These are phyloP conservation scores for Nicotiana knightiana DNA, from an alignment of 257 asterid genomes.

Conservation along the genomic window DNA sequence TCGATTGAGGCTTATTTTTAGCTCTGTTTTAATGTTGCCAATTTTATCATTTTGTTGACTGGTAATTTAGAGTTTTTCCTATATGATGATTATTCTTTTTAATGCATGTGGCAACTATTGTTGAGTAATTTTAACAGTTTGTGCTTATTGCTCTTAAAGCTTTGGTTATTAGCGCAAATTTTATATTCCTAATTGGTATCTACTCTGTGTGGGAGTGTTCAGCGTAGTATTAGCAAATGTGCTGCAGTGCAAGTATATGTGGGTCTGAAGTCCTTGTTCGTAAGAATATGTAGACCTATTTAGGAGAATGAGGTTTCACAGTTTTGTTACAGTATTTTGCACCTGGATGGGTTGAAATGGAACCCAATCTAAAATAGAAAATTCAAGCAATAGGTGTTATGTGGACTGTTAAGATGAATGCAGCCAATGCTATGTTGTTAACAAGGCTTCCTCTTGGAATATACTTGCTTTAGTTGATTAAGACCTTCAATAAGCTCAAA, in stretches of 20 bases:
- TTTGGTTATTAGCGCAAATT: neutral
- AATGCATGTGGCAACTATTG: neutral
- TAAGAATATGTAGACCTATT: neutral
- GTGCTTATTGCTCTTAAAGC: neutral
- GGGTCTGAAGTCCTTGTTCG: too few relatives aligned
- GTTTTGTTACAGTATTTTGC: too few relatives aligned
- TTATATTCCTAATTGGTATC: neutral
- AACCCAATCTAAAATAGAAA: neutral
- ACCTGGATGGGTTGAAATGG: neutral
- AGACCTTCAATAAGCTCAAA: too few relatives aligned
- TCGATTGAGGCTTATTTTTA: slow-evolving; percentile 20
- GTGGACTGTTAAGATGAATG: neutral
- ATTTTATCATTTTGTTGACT: neutral
- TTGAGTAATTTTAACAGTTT: neutral
- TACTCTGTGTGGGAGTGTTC: neutral
- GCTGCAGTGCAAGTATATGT: too few relatives aligned
- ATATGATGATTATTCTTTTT: neutral
- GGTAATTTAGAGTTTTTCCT: neutral
- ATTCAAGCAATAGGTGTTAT: neutral
- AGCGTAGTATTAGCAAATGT: neutral
- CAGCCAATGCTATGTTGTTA: neutral
- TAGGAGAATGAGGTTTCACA: neutral
- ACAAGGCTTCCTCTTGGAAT: too few relatives aligned
- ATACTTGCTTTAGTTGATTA: too few relatives aligned
- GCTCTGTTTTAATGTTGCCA: neutral